Evolutionary conservation across 805 yeast species (phyloP).

Genomic region (Metschnikowia dekortorum): DNA sequence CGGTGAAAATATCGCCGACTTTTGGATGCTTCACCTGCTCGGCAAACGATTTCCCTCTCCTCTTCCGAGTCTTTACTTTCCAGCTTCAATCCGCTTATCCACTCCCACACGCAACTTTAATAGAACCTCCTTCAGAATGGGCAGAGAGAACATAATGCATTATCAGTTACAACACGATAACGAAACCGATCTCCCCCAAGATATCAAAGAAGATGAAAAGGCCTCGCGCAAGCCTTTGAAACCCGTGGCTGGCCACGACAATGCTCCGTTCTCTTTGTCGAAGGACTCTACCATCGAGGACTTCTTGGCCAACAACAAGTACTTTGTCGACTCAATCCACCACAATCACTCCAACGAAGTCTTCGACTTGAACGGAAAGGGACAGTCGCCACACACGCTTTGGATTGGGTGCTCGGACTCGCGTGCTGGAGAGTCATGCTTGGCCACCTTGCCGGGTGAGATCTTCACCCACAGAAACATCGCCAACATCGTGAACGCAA

Average conservation of each 20-base stretch:
- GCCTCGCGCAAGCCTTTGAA: slow-evolving; percentile 9
- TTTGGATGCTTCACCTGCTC: not conserved
- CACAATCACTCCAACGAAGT: slow-evolving; percentile 18
- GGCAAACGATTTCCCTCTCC: not conserved
- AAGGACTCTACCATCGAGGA: slow-evolving; percentile 25
- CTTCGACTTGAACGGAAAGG: slow-evolving; percentile 19
- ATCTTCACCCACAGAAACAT: slow-evolving; percentile 20
- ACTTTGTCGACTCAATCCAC: slow-evolving; percentile 17
- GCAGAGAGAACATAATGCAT: slow-evolving; percentile 38
- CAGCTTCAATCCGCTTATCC: not conserved
- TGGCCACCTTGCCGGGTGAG: slow-evolving; percentile 20
- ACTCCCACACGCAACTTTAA: not conserved
- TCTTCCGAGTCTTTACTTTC: not conserved
- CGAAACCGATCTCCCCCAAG: slow-evolving; percentile 29
- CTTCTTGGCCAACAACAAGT: slow-evolving; percentile 18
- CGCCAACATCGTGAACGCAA: slow-evolving; percentile 19
- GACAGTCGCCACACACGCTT: slow-evolving; percentile 20
- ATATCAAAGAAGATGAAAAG: slow-evolving; percentile 2
- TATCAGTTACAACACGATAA: slow-evolving; percentile 39
- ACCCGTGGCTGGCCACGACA: slow-evolving; percentile 15
- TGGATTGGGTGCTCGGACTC: slow-evolving; percentile 21
- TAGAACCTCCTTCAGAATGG: slow-evolving; percentile 23
- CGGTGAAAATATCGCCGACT: not conserved
- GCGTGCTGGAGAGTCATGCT: slow-evolving; percentile 18
- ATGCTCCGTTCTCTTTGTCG: slow-evolving; percentile 44